phyloP scores from a whole-genome alignment of 495 filamentous ascomycete genomes.

The Cryomyces minteri region DNA sequence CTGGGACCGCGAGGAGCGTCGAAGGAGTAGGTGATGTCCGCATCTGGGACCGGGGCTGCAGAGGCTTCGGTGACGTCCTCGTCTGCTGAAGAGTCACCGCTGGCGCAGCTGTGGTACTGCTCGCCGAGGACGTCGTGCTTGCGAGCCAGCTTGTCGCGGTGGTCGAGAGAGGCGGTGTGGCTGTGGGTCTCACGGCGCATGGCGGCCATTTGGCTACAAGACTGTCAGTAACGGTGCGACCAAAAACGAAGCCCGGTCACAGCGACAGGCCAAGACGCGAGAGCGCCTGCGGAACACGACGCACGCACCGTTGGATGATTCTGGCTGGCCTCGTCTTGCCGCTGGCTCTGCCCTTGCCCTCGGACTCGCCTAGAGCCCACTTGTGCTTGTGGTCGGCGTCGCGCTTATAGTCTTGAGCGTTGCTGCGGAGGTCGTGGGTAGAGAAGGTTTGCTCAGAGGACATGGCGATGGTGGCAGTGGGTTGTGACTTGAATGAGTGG shows the following conservation, averaged over 20 bases:
- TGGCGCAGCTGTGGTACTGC: too few relatives aligned
- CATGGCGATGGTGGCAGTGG: constrained; percentile 8
- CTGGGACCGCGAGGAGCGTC: constrained; percentile 26
- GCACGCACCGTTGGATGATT: too few relatives aligned
- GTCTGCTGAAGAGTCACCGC: constrained; percentile 20
- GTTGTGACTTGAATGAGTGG: background rate
- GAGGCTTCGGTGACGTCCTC: constrained; percentile 26
- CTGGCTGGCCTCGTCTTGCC: too few relatives aligned
- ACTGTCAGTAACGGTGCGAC: too few relatives aligned
- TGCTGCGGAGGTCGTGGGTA: constrained; percentile 22
- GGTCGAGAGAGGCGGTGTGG: background rate
- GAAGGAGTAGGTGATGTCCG: constrained; percentile 28
- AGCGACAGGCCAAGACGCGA: too few relatives aligned
- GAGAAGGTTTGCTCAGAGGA: constrained; percentile 19
- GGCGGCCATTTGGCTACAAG: too few relatives aligned
- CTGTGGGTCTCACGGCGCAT: too few relatives aligned
- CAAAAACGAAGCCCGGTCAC: too few relatives aligned
- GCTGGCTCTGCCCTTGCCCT: too few relatives aligned
- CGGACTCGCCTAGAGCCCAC: constrained; percentile 33
- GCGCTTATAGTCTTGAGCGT: constrained; percentile 21
- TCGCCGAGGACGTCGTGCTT: constrained; percentile 13
- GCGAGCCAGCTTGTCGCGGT: background rate
- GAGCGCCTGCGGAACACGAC: too few relatives aligned
- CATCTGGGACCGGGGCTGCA: constrained; percentile 22
- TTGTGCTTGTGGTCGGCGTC: constrained; percentile 33